Conservation (phyloP, 1,284 basidiomycete species). For the Trichosporon coremiiforme region DNA sequence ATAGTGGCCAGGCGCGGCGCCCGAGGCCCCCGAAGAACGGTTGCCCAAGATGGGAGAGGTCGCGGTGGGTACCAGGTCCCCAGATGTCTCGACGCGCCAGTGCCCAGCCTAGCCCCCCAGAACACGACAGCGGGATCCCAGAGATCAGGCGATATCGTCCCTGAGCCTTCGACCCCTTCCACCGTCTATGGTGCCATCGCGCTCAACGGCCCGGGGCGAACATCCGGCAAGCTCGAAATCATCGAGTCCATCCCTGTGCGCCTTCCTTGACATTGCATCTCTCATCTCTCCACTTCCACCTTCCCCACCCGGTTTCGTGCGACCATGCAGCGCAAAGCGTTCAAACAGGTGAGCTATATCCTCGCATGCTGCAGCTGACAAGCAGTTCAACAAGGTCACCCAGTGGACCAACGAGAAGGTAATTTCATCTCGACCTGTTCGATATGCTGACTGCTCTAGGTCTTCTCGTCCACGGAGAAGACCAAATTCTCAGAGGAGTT, state of each 20-base stretch:
- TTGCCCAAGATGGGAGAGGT: too few species aligned
- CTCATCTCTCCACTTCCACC: not conserved
- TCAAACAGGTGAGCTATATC: slow-evolving; percentile 48
- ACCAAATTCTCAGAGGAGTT: slow-evolving; percentile 68
- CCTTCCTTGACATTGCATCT: slow-evolving; percentile 1
- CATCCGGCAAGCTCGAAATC: not conserved
- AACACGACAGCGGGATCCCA: not conserved
- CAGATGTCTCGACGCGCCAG: not conserved
- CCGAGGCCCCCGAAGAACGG: too few species aligned
- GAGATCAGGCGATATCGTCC: not conserved
- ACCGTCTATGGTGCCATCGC: slow-evolving; percentile 1
- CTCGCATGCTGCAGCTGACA: not conserved
- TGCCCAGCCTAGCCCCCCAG: not conserved
- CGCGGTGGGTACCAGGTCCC: not conserved
- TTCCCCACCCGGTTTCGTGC: not conserved
- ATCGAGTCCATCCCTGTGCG: not conserved
- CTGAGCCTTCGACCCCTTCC: not conserved
- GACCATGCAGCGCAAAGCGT: slow-evolving; percentile 51
- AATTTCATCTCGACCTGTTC: not conserved
- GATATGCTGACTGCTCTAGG: slow-evolving; percentile 49
- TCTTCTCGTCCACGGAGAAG: slow-evolving; percentile 65
- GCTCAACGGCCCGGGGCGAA: not conserved
- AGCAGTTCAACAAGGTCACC: slow-evolving; percentile 53
- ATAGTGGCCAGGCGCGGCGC: not conserved
- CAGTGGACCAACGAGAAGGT: slow-evolving; percentile 56